phyloP scores from a whole-genome alignment of 2,329 filamentous ascomycete genomes.

The Hirsutella thompsonii region DNA sequence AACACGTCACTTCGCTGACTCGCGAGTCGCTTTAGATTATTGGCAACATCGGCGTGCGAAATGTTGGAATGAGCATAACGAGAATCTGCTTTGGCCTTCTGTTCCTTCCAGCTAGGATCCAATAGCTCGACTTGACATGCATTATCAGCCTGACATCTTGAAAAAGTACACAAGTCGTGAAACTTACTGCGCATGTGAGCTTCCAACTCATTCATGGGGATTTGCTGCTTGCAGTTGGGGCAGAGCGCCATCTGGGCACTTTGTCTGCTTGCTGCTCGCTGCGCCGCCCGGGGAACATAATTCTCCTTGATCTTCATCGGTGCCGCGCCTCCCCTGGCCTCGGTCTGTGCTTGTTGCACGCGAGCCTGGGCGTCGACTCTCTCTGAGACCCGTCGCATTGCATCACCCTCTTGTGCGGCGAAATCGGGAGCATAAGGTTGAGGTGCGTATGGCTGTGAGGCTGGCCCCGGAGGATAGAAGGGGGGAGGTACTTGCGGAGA shows the following conservation, averaged over 20 bases:
- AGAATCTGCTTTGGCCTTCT: slow-evolving; percentile 77
- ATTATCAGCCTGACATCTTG: background rate
- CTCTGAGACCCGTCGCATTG: slow-evolving; percentile 50
- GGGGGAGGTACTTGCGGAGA: background rate
- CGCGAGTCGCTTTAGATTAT: slow-evolving; percentile 89
- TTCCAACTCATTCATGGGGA: slow-evolving; percentile 76
- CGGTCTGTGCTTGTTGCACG: slow-evolving; percentile 66
- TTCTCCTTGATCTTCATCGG: slow-evolving; percentile 88
- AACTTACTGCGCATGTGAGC: slow-evolving; percentile 76
- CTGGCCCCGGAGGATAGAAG: slow-evolving; percentile 25
- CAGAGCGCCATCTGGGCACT: slow-evolving; percentile 61
- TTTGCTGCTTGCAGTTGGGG: slow-evolving; percentile 85
- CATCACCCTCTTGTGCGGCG: slow-evolving; percentile 45
- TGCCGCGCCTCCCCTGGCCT: slow-evolving; percentile 52
- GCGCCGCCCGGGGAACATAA: slow-evolving; percentile 76
- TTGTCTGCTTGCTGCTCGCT: slow-evolving; percentile 53
- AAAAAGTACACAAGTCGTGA: background rate
- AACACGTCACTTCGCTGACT: slow-evolving; percentile 83
- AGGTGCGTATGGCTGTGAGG: slow-evolving; percentile 13
- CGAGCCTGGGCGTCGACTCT: slow-evolving; percentile 45
- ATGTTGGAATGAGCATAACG: slow-evolving; percentile 78
- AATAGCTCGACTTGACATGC: slow-evolving; percentile 68
- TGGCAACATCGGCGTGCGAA: slow-evolving; percentile 75
- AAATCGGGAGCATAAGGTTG: slow-evolving; percentile 16
- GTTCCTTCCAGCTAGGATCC: slow-evolving; percentile 91